Evolutionary conservation across 305 asterid species (phyloP).

Genomic region (Stenogyne calaminthoides): DNA sequence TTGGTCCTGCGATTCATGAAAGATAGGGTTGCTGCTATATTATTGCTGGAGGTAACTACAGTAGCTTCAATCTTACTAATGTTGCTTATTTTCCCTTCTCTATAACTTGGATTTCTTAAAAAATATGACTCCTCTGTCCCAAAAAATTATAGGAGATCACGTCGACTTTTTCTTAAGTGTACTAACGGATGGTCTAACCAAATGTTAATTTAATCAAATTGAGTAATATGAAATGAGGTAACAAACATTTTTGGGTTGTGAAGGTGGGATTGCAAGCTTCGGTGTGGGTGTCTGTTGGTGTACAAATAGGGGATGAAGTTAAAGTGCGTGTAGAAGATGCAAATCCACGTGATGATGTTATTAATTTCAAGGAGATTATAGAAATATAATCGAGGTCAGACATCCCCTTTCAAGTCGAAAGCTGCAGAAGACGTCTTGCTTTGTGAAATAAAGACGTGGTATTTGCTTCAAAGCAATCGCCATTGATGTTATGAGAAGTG

Average conservation of each 20-base stretch:
- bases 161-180: not conserved
- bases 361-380: constrained; percentile 67
- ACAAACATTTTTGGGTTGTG: not conserved
- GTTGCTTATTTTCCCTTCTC: constrained; percentile 10
- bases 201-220: not conserved
- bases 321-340: constrained; percentile 79
- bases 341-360: constrained; percentile 87
- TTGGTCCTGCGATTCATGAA: constrained; percentile 88
- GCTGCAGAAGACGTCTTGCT: constrained; percentile 13
- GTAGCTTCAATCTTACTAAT: constrained; percentile 15
- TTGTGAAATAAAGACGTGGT: no score
- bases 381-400: constrained; percentile 16
- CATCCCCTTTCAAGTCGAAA: not conserved
- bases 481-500: not conserved
- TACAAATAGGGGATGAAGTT: constrained; percentile 80
- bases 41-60: constrained; percentile 73
- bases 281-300: constrained; percentile 74
- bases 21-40: constrained; percentile 84
- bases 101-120: not conserved
- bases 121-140: not conserved
- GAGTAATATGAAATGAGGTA: not conserved
- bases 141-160: constrained; percentile 4
- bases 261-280: constrained; percentile 90
- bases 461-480: constrained; percentile 7
- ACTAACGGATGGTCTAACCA: not conserved